Conservation (phyloP, 2,329 filamentous ascomycete genomes). For the Scytalidium lignicola region DNA sequence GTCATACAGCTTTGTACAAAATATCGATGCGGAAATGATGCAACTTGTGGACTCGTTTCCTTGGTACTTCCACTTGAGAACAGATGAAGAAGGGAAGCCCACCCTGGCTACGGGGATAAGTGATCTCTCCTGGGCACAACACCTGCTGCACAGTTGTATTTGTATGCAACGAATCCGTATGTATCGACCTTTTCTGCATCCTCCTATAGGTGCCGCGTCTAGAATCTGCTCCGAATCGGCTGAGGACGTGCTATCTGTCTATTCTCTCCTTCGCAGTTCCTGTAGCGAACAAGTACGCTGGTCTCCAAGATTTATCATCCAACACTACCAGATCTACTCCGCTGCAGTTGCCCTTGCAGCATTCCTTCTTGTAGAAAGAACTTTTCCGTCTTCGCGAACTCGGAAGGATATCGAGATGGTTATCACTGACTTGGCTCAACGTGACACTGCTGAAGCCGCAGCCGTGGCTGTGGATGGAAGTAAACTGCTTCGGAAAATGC, state of each 20-base stretch:
- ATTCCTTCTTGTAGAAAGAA: constrained; percentile 23
- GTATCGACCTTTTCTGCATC: constrained; percentile 22
- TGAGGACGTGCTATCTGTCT: constrained; percentile 20
- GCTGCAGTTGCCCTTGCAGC: constrained; percentile 23
- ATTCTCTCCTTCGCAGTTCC: constrained; percentile 17
- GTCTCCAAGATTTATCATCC: constrained; percentile 20
- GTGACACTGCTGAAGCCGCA: constrained; percentile 13
- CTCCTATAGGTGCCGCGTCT: constrained; percentile 18
- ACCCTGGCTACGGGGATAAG: constrained; percentile 16
- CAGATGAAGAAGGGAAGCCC: constrained; percentile 6
- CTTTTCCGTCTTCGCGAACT: constrained; percentile 17
- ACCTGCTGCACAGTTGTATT: constrained; percentile 21
- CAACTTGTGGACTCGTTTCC: constrained; percentile 17
- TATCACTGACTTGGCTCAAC: constrained; percentile 18
- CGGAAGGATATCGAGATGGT: constrained; percentile 23
- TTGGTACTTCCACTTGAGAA: constrained; percentile 20
- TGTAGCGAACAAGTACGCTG: constrained; percentile 15
- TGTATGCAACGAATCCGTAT: constrained; percentile 25
- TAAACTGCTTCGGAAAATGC: constrained; percentile 22
- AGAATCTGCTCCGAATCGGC: constrained; percentile 19
- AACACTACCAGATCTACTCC: constrained; percentile 24
- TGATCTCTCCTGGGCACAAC: constrained; percentile 16
- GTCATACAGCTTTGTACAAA: constrained; percentile 18
- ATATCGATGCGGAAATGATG: constrained; percentile 20
- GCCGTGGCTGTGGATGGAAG: constrained; percentile 17